Evolutionary conservation across 495 filamentous ascomycete genomes (phyloP), one percentile per base, ranked within the genome.

Genomic region (Aspergillus biplanus): DNA sequence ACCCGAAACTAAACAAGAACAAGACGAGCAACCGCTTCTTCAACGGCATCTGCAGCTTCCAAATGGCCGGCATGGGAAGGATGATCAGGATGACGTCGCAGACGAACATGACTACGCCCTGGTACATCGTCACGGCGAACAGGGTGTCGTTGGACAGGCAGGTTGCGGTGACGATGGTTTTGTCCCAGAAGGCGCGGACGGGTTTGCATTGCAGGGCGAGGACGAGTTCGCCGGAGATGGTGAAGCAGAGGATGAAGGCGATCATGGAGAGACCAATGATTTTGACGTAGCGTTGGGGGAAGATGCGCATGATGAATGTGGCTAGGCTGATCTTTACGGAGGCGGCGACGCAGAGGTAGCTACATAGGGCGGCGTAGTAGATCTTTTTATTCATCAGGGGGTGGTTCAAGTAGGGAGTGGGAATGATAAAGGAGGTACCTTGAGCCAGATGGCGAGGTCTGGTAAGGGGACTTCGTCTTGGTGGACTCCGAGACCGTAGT

Each of bases 1-100:
- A 52, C 6, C 63, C 58, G 1, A 86, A 65, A 27, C 80, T 68
- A 56, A 86, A 86, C 4, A 86, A 67, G n/a, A 72, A 73, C 49
- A 81, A 68, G 16, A 86, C 70, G 7, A 75, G 78, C 13, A 85
- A 64, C 67, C 85, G 86, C 37, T 77, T 78, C 46, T 67, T 70
- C 18, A 69, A 69, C 0, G 80, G 80, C 44, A 80, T 79, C 46
- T 79, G 73, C 59, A 82, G 73, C 9, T 67, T 60, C 56, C 70
- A 71, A 13, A 86, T 74, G 3, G 79, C 80, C 27, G 71, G 72
- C 35, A 86, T 69, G 12, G 83, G 84, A 6, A 87, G 72, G 1
- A 65, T 31, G 53, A 87, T 64, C 59, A 86, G 82, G 72, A 76
- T 78, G 54, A 84, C 65, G 65, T 86, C 84, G 15, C 79, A 72